phyloP scores from a whole-genome alignment of 768 basidiomycete species.

The Lentinus brumalis region DNA sequence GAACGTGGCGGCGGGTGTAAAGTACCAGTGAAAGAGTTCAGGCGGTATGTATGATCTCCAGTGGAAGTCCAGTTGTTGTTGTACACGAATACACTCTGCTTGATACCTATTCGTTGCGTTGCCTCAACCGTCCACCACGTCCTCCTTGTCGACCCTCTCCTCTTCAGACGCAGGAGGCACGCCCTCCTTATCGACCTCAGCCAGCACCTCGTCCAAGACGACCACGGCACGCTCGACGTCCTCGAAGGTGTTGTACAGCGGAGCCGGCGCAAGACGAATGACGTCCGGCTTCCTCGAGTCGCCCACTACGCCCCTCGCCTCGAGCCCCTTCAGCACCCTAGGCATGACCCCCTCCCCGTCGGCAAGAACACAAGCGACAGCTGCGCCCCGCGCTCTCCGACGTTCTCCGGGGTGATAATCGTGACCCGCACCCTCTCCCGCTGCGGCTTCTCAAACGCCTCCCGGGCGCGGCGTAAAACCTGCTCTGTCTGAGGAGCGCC shows the following conservation, averaged over 20 bases:
- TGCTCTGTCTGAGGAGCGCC: constrained; percentile 56
- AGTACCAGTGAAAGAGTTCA: too few species aligned
- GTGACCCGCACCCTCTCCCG: constrained; percentile 59
- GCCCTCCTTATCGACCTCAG: constrained; percentile 28
- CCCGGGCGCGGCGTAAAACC: constrained; percentile 57
- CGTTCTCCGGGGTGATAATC: constrained; percentile 84
- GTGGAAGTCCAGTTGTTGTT: not conserved
- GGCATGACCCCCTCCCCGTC: constrained; percentile 63
- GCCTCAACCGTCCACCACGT: not conserved
- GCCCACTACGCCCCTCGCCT: constrained; percentile 77
- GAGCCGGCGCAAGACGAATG: constrained; percentile 83
- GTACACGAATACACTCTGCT: not conserved
- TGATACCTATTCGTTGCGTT: not conserved
- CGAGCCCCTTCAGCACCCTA: constrained; percentile 60
- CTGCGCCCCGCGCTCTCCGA: constrained; percentile 78
- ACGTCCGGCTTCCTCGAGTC: constrained; percentile 93
- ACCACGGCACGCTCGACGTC: constrained; percentile 76
- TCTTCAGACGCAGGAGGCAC: not conserved
- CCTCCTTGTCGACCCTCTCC: not conserved
- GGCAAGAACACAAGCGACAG: constrained; percentile 84
- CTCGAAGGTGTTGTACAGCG: constrained; percentile 81
- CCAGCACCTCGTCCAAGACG: constrained; percentile 63
- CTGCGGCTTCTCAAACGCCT: constrained; percentile 3
- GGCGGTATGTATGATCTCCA: too few species aligned
- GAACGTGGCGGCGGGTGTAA: too few species aligned